Conservation (phyloP, 1,284 basidiomycete species). For the Tetrapyrgos nigripes region DNA sequence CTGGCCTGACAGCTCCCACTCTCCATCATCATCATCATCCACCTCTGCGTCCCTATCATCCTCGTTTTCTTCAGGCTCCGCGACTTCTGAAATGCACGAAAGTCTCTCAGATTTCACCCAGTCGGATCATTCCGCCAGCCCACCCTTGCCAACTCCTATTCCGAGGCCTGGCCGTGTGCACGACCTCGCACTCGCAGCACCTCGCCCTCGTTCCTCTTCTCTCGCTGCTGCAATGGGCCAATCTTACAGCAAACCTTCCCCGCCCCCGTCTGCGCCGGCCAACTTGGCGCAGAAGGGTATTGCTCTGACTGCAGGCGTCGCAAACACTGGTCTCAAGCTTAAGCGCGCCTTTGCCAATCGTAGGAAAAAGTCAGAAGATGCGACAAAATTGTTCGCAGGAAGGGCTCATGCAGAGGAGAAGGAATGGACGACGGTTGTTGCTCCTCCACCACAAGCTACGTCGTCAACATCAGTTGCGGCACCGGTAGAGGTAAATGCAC, state of each 20-base stretch:
- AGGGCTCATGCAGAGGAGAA: constrained; percentile 32
- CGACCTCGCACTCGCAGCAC: constrained; percentile 36
- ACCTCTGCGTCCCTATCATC: constrained; percentile 39
- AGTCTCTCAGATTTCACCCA: constrained; percentile 41
- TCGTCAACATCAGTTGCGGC: constrained; percentile 3
- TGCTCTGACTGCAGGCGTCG: constrained; percentile 28
- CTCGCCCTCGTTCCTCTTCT: constrained; percentile 40
- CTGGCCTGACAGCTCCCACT: constrained; percentile 21
- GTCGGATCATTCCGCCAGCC: constrained; percentile 50
- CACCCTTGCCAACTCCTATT: constrained; percentile 26
- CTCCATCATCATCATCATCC: constrained; percentile 14
- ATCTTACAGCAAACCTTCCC: constrained; percentile 34
- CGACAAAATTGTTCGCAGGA: constrained; percentile 27
- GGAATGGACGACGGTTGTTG: constrained; percentile 22
- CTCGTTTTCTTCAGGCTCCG: constrained; percentile 40
- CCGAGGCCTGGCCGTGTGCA: constrained; percentile 13
- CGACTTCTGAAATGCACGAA: constrained; percentile 37
- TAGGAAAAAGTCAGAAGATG: constrained; percentile 68
- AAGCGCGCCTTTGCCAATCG: constrained; percentile 68
- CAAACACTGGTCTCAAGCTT: constrained; percentile 56
- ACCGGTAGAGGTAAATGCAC: constrained; percentile 27
- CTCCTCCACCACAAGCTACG: constrained; percentile 15
- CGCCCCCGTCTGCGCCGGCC: constrained; percentile 2
- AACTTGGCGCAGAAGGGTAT: constrained; percentile 15
- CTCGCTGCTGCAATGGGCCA: constrained; percentile 47